These are phyloP conservation scores for Trametes coccinea DNA, from an alignment of 768 basidiomycete species.

Conservation along the genomic window DNA sequence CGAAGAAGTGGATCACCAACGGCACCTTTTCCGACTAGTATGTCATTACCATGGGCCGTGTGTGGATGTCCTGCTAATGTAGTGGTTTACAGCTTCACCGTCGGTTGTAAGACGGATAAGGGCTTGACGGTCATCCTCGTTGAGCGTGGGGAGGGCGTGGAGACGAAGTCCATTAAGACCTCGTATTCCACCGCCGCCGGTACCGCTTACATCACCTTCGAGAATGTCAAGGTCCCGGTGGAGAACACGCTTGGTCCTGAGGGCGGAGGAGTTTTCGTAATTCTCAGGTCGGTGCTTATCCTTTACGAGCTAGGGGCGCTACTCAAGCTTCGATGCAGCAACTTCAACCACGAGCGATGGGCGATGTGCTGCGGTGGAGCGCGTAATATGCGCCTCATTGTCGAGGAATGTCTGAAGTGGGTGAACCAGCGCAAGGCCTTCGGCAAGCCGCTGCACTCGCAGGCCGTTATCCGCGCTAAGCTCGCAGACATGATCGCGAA, in stretches of 20 bases:
- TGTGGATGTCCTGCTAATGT: constrained; percentile 1
- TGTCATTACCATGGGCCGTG: background rate
- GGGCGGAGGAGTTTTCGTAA: constrained; percentile 69
- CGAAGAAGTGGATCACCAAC: constrained; percentile 89
- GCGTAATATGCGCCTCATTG: constrained; percentile 60
- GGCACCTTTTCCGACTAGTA: constrained; percentile 52
- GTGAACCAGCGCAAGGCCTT: constrained; percentile 86
- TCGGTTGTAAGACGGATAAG: constrained; percentile 36
- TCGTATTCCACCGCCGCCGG: constrained; percentile 89
- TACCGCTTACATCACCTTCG: constrained; percentile 81
- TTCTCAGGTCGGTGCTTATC: constrained; percentile 43
- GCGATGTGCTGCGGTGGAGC: constrained; percentile 80
- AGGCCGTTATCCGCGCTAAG: constrained; percentile 87
- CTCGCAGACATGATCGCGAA: constrained; percentile 88
- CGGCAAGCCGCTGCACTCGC: constrained; percentile 80
- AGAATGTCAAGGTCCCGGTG: constrained; percentile 82
- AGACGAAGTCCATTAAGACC: constrained; percentile 86
- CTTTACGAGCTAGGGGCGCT: constrained; percentile 13
- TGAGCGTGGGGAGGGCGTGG: constrained; percentile 77
- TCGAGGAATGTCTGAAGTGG: constrained; percentile 94
- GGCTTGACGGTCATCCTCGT: constrained; percentile 87
- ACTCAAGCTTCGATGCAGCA: constrained; percentile 46
- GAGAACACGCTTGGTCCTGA: constrained; percentile 85
- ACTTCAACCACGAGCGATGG: constrained; percentile 96
- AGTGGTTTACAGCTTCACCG: constrained; percentile 30